Percentiles rank a stretch among this genome's conserved stretches.
phyloP scores from a whole-genome alignment of 768 basidiomycete genomes.

The Calocybe gangraenosa region DNA sequence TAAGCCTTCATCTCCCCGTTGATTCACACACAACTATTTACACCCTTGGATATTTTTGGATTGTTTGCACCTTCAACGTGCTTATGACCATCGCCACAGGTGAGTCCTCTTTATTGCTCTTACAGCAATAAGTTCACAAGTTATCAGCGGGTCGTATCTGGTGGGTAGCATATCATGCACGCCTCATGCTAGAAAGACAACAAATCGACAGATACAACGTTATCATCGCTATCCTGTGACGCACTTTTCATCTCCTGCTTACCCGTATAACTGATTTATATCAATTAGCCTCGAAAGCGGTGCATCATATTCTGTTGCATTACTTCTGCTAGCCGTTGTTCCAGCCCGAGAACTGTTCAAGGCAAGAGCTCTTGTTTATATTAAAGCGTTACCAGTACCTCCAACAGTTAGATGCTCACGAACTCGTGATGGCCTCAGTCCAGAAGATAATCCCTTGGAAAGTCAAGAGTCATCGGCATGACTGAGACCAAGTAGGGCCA shows the following conservation, averaged over 20 bases:
- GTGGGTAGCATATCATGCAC: not conserved
- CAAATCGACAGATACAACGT: not conserved
- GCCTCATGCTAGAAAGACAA: not conserved
- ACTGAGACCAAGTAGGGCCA: no score
- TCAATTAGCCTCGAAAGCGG: not conserved
- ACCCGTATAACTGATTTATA: not conserved
- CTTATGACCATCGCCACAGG: constrained; percentile 19
- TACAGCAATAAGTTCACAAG: not conserved
- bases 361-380: not conserved
- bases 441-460: no score
- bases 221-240: not conserved
- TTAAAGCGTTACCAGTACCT: no score
- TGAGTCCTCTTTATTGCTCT: constrained; percentile 3
- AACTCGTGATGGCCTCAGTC: no score
- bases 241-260: not conserved
- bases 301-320: not conserved
- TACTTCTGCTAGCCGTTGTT: not conserved
- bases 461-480: no score
- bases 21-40: not conserved
- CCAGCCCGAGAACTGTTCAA: not conserved
- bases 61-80: constrained; percentile 17
- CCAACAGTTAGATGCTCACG: no score
- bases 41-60: constrained; percentile 18
- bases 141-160: constrained; percentile 6
- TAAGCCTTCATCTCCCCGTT: constrained; percentile 3